These are phyloP conservation scores for Amauroascus niger DNA, from an alignment of 2,329 filamentous ascomycete species.

Conservation along the genomic window DNA sequence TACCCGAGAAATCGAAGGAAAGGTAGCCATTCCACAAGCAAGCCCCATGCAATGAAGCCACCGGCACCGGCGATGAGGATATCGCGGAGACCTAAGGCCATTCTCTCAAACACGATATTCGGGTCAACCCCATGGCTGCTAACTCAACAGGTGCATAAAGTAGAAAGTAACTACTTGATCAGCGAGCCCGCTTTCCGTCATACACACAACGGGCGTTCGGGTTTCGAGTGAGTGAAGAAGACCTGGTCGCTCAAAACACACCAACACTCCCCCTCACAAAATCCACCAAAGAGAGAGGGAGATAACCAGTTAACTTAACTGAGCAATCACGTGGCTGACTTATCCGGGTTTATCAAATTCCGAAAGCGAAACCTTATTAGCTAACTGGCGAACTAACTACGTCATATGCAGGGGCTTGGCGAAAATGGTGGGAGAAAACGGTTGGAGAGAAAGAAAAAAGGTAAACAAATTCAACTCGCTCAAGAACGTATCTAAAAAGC, in stretches of 20 bases:
- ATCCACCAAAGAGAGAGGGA: too few relatives aligned
- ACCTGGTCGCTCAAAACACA: too few relatives aligned
- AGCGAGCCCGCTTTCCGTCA: too few relatives aligned
- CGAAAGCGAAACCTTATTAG: background rate
- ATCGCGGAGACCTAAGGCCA: conserved; percentile 39
- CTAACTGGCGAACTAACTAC: too few relatives aligned
- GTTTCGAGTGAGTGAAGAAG: too few relatives aligned
- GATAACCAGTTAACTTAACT: too few relatives aligned
- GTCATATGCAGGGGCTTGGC: conserved; percentile 3
- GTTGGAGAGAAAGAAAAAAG: background rate
- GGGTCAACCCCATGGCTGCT: conserved; percentile 22
- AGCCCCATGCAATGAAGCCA: conserved; percentile 71
- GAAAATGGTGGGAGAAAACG: too few relatives aligned
- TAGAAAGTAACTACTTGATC: too few relatives aligned
- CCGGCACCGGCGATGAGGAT: conserved; percentile 34
- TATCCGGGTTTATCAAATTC: background rate
- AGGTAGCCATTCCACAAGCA: conserved; percentile 73
- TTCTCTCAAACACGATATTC: conserved; percentile 40
- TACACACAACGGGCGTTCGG: too few relatives aligned
- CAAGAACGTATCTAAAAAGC: background rate
- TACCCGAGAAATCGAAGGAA: conserved; percentile 74
- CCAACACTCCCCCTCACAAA: too few relatives aligned
- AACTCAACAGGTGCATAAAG: conserved; percentile 9
- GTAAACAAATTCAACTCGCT: conserved; percentile 1
- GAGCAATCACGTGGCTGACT: background rate